These are phyloP conservation scores for Sugiyamaella chiloensis DNA, from an alignment of 805 yeast genomes.

Conservation along the genomic window DNA sequence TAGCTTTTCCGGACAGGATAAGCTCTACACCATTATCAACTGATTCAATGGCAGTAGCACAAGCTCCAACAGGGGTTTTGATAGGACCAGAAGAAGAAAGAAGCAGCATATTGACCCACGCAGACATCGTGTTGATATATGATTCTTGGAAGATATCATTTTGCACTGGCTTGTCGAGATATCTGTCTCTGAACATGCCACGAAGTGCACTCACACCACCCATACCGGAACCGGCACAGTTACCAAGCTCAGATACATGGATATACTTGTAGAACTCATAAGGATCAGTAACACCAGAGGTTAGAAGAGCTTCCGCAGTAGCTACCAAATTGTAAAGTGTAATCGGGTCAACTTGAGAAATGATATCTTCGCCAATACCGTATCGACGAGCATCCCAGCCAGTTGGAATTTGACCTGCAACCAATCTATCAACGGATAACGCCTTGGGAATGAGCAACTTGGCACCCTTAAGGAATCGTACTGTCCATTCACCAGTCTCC, in stretches of 20 bases:
- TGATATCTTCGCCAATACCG: conserved; percentile 92
- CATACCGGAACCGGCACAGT: conserved; percentile 99
- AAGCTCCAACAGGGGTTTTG: conserved; percentile 99
- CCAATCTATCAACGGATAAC: conserved; percentile 51
- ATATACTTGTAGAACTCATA: conserved; percentile 98
- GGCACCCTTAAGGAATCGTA: conserved; percentile 89
- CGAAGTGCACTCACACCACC: conserved; percentile 98
- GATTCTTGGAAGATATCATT: conserved; percentile 97
- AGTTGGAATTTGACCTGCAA: conserved; percentile 93
- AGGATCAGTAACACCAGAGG: conserved; percentile 97
- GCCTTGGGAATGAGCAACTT: conserved; percentile 88
- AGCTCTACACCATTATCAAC: conserved; percentile 95
- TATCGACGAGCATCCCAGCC: conserved; percentile 97
- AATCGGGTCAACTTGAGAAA: conserved; percentile 93
- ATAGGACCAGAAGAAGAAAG: conserved; percentile 97
- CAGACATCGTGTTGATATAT: conserved; percentile 97
- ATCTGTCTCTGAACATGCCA: conserved; percentile 97
- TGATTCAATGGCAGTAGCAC: conserved; percentile 98
- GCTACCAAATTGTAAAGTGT: conserved; percentile 90
- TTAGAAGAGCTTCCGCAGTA: conserved; percentile 88
- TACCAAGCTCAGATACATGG: conserved; percentile 97
- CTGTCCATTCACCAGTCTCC: conserved; percentile 90
- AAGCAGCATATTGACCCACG: conserved; percentile 99
- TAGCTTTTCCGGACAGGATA: conserved; percentile 88
- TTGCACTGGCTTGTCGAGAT: conserved; percentile 88